A percentile compares a stretch with the other conserved stretches of the same genome.
Conservation (phyloP, 140 eudicot species). For the Oenanthe javanica region DNA sequence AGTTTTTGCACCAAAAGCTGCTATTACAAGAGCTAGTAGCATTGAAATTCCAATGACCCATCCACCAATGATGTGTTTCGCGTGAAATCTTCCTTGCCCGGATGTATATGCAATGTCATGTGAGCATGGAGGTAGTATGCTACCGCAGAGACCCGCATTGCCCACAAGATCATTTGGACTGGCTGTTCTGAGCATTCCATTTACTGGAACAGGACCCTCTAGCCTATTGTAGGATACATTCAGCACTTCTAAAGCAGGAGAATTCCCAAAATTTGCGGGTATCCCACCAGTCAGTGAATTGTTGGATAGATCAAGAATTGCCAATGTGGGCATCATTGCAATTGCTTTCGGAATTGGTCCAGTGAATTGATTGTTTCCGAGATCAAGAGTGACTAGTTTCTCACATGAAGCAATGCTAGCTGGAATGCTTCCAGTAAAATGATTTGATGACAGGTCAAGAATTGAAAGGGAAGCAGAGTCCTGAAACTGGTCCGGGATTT, state of each 20-base stretch:
- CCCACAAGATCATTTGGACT: slow-evolving; percentile 67
- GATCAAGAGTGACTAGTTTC: slow-evolving; percentile 48
- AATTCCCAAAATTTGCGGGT: slow-evolving; percentile 53
- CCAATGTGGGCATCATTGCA: slow-evolving; percentile 58
- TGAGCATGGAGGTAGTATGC: slow-evolving; percentile 69
- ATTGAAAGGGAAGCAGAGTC: slow-evolving; percentile 70
- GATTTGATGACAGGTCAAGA: slow-evolving; percentile 81
- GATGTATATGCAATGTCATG: slow-evolving; percentile 21
- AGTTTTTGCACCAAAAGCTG: slow-evolving; percentile 37
- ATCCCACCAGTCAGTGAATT: slow-evolving; percentile 63
- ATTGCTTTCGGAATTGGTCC: slow-evolving; percentile 57
- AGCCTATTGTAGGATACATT: slow-evolving; percentile 64
- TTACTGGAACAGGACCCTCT: slow-evolving; percentile 64
- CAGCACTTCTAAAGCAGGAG: slow-evolving; percentile 62
- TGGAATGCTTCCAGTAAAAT: slow-evolving; percentile 63
- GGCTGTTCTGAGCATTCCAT: slow-evolving; percentile 63
- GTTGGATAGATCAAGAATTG: slow-evolving; percentile 65
- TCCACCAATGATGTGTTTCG: slow-evolving; percentile 52
- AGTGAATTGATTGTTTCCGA: slow-evolving; percentile 42
- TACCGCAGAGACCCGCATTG: slow-evolving; percentile 61
- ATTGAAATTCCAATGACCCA: slow-evolving; percentile 60
- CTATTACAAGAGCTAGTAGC: slow-evolving; percentile 32
- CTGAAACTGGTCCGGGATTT: slow-evolving; percentile 79
- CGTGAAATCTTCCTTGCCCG: slow-evolving; percentile 25
- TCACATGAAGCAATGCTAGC: slow-evolving; percentile 65